Evolutionary conservation across 441 rosid genomes (phyloP).

Genomic region (Gossypium trilobum): DNA sequence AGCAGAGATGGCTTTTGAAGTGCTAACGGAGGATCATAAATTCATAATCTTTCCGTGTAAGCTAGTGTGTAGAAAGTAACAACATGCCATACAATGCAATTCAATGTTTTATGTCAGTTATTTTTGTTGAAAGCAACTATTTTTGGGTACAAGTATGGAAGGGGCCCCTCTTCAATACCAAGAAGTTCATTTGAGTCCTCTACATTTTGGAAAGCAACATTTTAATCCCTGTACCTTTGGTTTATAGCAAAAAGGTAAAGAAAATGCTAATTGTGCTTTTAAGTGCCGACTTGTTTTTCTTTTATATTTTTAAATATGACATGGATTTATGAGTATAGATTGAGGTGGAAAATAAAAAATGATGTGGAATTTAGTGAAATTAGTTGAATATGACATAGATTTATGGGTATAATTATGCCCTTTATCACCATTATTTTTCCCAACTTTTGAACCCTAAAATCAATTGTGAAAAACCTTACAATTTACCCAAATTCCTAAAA

Average conservation of each 20-base stretch:
- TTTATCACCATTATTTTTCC: background rate
- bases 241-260: background rate
- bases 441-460: background rate
- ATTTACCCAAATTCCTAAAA: background rate
- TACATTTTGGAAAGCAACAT: background rate
- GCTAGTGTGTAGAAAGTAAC: background rate
- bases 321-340: too few species aligned
- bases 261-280: background rate
- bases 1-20: conserved; percentile 2
- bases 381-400: background rate
- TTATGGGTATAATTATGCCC: background rate
- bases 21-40: background rate
- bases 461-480: background rate
- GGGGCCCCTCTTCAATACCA: background rate
- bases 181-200: background rate
- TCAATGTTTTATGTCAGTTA: background rate
- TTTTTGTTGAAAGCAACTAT: background rate
- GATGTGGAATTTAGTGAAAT: background rate
- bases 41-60: background rate
- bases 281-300: too few species aligned
- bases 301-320: background rate
- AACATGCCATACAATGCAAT: conserved; percentile 23
- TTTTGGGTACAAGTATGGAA: background rate
- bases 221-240: background rate
- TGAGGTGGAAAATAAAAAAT: background rate